Evolutionary conservation across 2,329 filamentous ascomycete species (phyloP).

Genomic region (Lecanicillium sp.): DNA sequence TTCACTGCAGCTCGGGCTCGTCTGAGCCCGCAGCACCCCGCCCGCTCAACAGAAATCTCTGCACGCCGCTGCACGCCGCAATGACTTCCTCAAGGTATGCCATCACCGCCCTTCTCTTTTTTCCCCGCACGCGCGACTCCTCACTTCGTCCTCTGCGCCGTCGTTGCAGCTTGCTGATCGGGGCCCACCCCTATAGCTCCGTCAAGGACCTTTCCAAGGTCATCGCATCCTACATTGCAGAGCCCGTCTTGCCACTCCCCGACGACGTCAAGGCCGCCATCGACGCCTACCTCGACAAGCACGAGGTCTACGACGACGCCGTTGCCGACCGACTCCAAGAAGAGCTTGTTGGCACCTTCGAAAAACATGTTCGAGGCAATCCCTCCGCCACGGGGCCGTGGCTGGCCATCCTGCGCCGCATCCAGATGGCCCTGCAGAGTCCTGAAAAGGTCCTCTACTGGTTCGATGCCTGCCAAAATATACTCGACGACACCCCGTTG

Average conservation of each 20-base stretch:
- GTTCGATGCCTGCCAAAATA: conserved; percentile 51
- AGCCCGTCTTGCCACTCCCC: conserved; percentile 57
- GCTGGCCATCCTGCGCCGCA: conserved; percentile 56
- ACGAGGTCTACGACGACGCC: conserved; percentile 60
- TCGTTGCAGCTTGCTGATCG: conserved; percentile 17
- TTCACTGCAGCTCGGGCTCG: conserved; percentile 7
- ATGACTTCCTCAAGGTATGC: conserved; percentile 15
- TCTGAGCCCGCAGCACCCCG: conserved; percentile 14
- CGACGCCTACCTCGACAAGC: conserved; percentile 60
- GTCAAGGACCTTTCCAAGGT: conserved; percentile 56
- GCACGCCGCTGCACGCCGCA: neutral
- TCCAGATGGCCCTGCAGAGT: conserved; percentile 59
- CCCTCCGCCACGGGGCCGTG: conserved; percentile 59
- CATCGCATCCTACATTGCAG: conserved; percentile 42
- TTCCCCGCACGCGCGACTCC: neutral
- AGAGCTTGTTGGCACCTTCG: conserved; percentile 62
- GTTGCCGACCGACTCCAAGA: conserved; percentile 67
- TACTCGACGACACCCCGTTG: conserved; percentile 45
- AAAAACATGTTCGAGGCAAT: conserved; percentile 54
- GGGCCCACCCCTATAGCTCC: conserved; percentile 27
- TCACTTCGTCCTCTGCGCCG: neutral
- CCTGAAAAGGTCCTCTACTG: conserved; percentile 60
- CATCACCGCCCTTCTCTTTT: neutral
- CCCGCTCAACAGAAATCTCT: conserved; percentile 10
- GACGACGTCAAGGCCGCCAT: conserved; percentile 58